Base-by-base conservation (phyloP, 2,329 filamentous ascomycete genomes). In the Diaporthe sp. region DNA sequence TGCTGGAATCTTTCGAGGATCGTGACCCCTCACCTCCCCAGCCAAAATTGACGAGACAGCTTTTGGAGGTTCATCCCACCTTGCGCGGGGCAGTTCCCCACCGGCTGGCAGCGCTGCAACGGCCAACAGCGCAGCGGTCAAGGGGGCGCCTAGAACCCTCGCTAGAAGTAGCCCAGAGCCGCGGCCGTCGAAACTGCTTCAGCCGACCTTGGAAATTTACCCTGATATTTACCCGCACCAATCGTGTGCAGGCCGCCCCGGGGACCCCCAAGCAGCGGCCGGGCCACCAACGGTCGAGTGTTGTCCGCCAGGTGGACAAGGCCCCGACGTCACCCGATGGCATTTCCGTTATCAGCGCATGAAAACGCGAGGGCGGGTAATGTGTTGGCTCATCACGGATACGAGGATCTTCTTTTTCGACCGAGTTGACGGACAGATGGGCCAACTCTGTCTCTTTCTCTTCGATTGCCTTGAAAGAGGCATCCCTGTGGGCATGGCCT, bases 271-370 rank as follows among this genome's bases (percentile, higher is more conserved):
- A 62, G 60, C 55, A 28, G 62, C 44, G 15, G 15, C 28, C 62
- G 28, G 31, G 19, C 44, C 25, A 34, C 17, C 62, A 25, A 25
- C n/a, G 62, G 62, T 68, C 62, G 62, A 68, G 62, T 68, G 44
- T 68, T 51, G 62, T 31, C 62, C 62, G 62, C 22, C 7, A 68
- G 62, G 62, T 68, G 44, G 62, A 68, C 62, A 68, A 68, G 62
- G 44, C 62, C 31, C 62, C 62, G 62, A 51, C 62, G 62, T 68
- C 62, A 68, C 31, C 62, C 46, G 62, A 68, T 51, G 44, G 22
- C 9, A 44, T 44, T 62, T 15, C 13, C 22, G 10, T 25, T 37
- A 67, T 67, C 62, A 53, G 62, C 62, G 62, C 62, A 68, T 68
- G 44, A 39, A 51, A 39, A 19, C 28, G 1, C 31, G 62, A 46